phyloP scores from a whole-genome alignment of 805 yeast species.

The Suhomyces emberorum region DNA sequence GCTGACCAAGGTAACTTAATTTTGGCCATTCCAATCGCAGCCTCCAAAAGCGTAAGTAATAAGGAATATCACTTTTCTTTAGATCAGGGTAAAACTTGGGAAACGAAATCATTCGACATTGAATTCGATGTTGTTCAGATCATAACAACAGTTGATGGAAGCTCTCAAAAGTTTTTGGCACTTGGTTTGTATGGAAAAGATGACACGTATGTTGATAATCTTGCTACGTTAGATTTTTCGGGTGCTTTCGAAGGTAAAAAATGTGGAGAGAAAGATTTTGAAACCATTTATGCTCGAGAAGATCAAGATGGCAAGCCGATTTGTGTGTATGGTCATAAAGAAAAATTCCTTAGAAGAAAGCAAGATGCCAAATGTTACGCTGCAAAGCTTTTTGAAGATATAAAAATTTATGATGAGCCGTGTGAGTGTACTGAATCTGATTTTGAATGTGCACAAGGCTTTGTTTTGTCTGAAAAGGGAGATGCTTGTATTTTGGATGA shows the following conservation, averaged over 20 bases:
- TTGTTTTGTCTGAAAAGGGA: conserved; percentile 19
- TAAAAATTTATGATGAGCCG: conserved; percentile 46
- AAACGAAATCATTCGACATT: conserved; percentile 43
- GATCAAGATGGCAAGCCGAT: conserved; percentile 30
- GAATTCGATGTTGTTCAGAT: conserved; percentile 41
- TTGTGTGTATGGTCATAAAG: conserved; percentile 70
- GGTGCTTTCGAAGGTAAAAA: conserved; percentile 49
- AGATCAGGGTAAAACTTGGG: conserved; percentile 75
- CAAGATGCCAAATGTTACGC: conserved; percentile 62
- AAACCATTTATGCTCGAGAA: conserved; percentile 56
- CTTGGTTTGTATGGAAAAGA: conserved; percentile 35
- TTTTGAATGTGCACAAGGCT: conserved; percentile 65
- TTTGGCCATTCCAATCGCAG: conserved; percentile 49
- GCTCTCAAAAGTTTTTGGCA: conserved; percentile 56
- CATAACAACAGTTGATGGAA: conserved; percentile 66
- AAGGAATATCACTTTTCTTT: conserved; percentile 49
- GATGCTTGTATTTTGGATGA: conserved; percentile 49
- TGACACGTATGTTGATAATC: conserved; percentile 13
- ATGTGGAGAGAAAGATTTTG: conserved; percentile 54
- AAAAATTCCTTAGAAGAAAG: conserved; percentile 62
- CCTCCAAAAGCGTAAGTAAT: conserved; percentile 23
- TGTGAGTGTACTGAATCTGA: conserved; percentile 69
- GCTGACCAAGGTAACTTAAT: conserved; percentile 81
- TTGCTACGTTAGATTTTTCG: conserved; percentile 53
- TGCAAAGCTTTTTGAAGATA: conserved; percentile 44